Evolutionary conservation across 2,329 filamentous ascomycete species (phyloP), one percentile per base, ranked within the genome.

Genomic region (Diplodia seriata): DNA sequence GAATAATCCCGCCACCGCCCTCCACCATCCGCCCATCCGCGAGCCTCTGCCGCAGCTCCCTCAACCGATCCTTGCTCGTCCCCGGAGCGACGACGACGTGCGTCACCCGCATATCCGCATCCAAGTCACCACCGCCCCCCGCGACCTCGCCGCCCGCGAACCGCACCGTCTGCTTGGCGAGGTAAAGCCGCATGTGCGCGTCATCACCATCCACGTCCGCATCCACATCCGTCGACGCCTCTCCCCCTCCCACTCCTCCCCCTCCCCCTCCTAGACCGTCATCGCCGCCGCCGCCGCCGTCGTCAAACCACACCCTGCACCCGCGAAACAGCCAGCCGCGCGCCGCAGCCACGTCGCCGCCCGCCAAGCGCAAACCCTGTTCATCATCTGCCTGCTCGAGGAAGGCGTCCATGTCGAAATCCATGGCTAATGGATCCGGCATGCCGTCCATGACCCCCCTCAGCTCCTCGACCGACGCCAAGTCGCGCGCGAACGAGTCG

Each of bases 401-500:
- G 3, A 53, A 43, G 5, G 26, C 36, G 11, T 38, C 31, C 4
- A 4, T 11, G 8, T 53, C 49, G 6, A 65, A 47, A 1, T 6
- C 38, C 7, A 18, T 40, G 12, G 40, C 61, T 4, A 26, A 9
- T 8, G 11, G 31, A 11, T n/a, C 38, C 7, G 33, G n/a, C 65
- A 67, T 67, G 23, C 29, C 40, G 8, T 43, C 65, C 7, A 67
- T 8, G n/a, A 68, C 40, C 3, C 1, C 14, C 29, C 18, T 36
- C 38, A 79, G 73, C 1, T 64, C 40, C 9, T 73, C 67, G 12
- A 69, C 68, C 2, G 74, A 67, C 23, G 76, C 84, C 9, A 90
- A 81, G 72, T 97, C 89, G 4, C 94, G 84, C 0, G 89, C 86
- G 78, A 92, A 98, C 74, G 93, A 94, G 76, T 99, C 95, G 0